Conservation (phyloP, 306 rosid genomes). For the Alnus glutinosa region DNA sequence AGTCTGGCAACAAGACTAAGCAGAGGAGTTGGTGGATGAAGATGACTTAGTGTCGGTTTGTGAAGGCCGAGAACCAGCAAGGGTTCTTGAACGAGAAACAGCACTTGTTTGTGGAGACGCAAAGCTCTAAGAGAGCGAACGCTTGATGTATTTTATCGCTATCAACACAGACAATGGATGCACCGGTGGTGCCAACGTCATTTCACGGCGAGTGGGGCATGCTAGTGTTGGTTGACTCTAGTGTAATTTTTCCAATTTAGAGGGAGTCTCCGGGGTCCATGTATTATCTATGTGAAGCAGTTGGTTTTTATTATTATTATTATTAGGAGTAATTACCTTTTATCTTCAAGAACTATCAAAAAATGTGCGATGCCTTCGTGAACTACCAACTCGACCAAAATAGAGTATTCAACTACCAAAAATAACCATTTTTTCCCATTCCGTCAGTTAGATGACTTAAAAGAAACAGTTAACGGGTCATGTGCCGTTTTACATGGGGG, state of each 20-base stretch:
- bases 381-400: too few relatives aligned
- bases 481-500: too few relatives aligned
- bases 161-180: constrained; percentile 10
- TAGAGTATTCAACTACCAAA: too few relatives aligned
- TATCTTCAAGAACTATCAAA: too few relatives aligned
- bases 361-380: too few relatives aligned
- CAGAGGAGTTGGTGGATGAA: constrained; percentile 32
- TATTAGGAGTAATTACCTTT: too few relatives aligned
- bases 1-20: constrained; percentile 8
- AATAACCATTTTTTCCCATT: too few relatives aligned
- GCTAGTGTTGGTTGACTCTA: neutral
- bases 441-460: too few relatives aligned
- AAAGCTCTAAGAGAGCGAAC: constrained; percentile 34
- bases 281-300: neutral
- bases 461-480: too few relatives aligned
- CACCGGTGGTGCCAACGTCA: constrained; percentile 27
- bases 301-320: too few relatives aligned
- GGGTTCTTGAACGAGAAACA: constrained; percentile 37
- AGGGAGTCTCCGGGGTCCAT: neutral
- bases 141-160: constrained; percentile 32
- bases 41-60: constrained; percentile 37
- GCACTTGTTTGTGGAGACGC: neutral
- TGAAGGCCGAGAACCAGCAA: constrained; percentile 37
- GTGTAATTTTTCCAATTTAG: neutral
- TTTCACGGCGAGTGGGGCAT: constrained; percentile 3